These are phyloP conservation scores for Phytopythium chamaehyphon DNA, from an alignment of 352 stramenopile genomes.

Conservation along the genomic window DNA sequence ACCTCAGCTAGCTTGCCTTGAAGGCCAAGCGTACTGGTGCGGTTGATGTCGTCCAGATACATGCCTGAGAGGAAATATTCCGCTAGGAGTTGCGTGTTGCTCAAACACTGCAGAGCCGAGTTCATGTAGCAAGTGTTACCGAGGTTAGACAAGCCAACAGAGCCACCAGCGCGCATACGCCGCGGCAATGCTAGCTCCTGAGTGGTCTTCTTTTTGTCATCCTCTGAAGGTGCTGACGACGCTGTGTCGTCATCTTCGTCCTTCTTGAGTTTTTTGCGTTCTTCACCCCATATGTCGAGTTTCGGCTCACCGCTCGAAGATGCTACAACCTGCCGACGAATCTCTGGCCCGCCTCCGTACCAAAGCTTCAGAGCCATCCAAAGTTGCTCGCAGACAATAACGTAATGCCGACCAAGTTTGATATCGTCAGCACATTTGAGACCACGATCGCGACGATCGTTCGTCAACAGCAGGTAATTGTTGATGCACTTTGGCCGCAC, in stretches of 20 bases:
- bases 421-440: conserved; percentile 73
- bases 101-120: conserved; percentile 92
- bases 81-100: conserved; percentile 93
- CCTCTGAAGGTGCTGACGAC: conserved; percentile 40
- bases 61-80: conserved; percentile 96
- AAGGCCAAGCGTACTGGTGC: conserved; percentile 94
- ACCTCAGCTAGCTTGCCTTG: conserved; percentile 93
- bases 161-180: conserved; percentile 73
- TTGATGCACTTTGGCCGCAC: conserved; percentile 80
- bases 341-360: conserved; percentile 89
- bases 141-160: conserved; percentile 85
- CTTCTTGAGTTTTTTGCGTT: conserved; percentile 52
- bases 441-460: conserved; percentile 61
- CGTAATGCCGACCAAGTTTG: conserved; percentile 76
- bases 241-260: conserved; percentile 41
- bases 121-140: conserved; percentile 97
- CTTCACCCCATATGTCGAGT: conserved; percentile 78
- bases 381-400: conserved; percentile 83
- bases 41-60: conserved; percentile 94
- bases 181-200: conserved; percentile 60
- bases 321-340: conserved; percentile 81
- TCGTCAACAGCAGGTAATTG: conserved; percentile 73
- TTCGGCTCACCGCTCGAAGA: conserved; percentile 49
- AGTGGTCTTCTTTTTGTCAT: conserved; percentile 43
- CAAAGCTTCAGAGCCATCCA: conserved; percentile 90